Percentiles rank a stretch among this genome's conserved stretches.
These are phyloP conservation scores for Clitopilus hobsonii DNA, from an alignment of 768 basidiomycete species.

Conservation along the genomic window DNA sequence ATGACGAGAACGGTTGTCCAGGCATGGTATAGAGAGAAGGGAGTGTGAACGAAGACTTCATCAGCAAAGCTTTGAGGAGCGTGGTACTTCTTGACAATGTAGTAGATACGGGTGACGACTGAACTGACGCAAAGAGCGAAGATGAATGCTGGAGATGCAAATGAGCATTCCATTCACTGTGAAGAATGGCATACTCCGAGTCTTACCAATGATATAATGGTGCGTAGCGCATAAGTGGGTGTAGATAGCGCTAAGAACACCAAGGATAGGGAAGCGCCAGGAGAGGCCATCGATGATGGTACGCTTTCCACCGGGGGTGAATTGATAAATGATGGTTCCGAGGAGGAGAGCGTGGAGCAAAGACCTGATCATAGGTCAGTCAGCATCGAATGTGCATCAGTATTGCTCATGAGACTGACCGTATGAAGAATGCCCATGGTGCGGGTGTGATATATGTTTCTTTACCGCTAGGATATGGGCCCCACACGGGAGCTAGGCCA, in stretches of 20 bases:
- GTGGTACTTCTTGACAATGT: constrained; percentile 86
- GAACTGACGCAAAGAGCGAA: constrained; percentile 86
- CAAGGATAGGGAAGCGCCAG: constrained; percentile 91
- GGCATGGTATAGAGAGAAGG: constrained; percentile 94
- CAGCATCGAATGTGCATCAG: not conserved
- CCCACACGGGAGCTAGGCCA: constrained; percentile 61
- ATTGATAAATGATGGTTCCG: constrained; percentile 88
- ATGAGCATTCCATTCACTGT: constrained; percentile 1
- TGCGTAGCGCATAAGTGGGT: constrained; percentile 81
- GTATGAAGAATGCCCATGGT: constrained; percentile 88
- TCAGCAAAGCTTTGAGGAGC: constrained; percentile 58
- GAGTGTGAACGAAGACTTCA: constrained; percentile 92
- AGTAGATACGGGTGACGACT: constrained; percentile 82
- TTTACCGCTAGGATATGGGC: constrained; percentile 68
- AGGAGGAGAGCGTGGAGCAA: constrained; percentile 88
- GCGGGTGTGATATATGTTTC: constrained; percentile 95
- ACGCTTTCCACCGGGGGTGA: constrained; percentile 70
- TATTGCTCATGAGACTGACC: constrained; percentile 37
- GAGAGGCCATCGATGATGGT: constrained; percentile 82
- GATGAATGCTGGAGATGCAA: constrained; percentile 67
- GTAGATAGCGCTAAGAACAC: constrained; percentile 83
- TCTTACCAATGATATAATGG: constrained; percentile 60
- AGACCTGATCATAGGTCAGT: constrained; percentile 44
- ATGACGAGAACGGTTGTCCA: constrained; percentile 85
- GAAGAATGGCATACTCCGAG: not conserved